These are phyloP conservation scores for Ceraceosorus guamensis DNA, from an alignment of 1,284 basidiomycete genomes.

Conservation along the genomic window DNA sequence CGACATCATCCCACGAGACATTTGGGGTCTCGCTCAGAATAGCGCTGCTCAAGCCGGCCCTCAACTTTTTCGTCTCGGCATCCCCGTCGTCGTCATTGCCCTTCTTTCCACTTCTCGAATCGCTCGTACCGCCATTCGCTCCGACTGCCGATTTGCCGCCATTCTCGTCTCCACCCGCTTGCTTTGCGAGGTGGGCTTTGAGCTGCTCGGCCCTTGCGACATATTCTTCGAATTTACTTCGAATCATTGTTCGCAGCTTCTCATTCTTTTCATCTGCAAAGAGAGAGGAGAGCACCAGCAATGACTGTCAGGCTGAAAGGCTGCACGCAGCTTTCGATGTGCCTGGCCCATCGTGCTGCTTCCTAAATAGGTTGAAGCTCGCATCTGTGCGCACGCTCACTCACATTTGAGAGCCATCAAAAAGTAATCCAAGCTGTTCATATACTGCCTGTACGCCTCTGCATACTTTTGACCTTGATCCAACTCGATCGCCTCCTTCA, in stretches of 20 bases:
- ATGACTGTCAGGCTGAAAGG: too few species aligned
- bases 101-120: constrained; percentile 4
- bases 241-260: constrained; percentile 79
- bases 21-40: constrained; percentile 92
- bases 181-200: constrained; percentile 62
- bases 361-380: too few species aligned
- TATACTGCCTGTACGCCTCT: constrained; percentile 79
- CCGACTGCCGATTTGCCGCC: constrained; percentile 68
- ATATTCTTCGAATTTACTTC: constrained; percentile 84
- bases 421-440: constrained; percentile 94
- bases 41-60: constrained; percentile 76
- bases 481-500: constrained; percentile 89
- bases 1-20: constrained; percentile 96
- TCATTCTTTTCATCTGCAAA: constrained; percentile 86
- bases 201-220: constrained; percentile 84
- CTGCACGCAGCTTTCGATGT: too few species aligned
- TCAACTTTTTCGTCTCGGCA: constrained; percentile 88
- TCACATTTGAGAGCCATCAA: constrained; percentile 79
- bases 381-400: constrained; percentile 26
- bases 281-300: too few species aligned
- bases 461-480: constrained; percentile 89
- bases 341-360: too few species aligned
- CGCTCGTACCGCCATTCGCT: constrained; percentile 58
- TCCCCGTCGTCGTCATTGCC: constrained; percentile 62
- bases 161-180: constrained; percentile 58